phyloP scores from a whole-genome alignment of 306 rosid species.

The Comarum palustre region DNA sequence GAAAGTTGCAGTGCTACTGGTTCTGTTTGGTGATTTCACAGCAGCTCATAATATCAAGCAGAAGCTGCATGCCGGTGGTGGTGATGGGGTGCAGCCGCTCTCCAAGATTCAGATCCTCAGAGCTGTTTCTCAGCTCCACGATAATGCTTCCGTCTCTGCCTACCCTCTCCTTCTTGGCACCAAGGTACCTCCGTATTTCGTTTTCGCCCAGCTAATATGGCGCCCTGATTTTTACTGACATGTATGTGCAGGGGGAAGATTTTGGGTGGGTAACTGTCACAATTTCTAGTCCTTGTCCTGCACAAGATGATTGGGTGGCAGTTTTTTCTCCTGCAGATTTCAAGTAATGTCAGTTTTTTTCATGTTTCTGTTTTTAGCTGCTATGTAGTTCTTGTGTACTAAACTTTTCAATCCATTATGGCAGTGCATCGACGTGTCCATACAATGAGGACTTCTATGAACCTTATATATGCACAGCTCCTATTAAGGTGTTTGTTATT shows the following conservation, averaged over 20 bases:
- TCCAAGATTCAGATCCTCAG: conserved; percentile 33
- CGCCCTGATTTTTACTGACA: not conserved
- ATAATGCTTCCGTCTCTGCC: conserved; percentile 24
- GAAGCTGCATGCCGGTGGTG: not conserved
- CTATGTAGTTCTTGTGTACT: not conserved
- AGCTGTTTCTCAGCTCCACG: conserved; percentile 23
- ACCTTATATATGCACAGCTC: conserved; percentile 23
- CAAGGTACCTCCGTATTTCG: conserved; percentile 1
- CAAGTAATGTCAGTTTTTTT: conserved; percentile 17
- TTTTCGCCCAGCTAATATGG: not conserved
- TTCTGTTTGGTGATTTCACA: not conserved
- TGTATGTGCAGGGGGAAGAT: conserved; percentile 32
- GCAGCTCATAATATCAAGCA: not conserved
- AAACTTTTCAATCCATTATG: not conserved
- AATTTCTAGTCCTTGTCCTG: conserved; percentile 27
- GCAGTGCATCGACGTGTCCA: conserved; percentile 17
- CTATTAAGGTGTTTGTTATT: conserved; percentile 9
- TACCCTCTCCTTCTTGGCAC: conserved; percentile 32
- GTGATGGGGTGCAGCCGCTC: conserved; percentile 35
- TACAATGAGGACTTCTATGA: conserved; percentile 13
- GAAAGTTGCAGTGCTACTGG: conserved; percentile 3
- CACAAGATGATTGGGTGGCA: conserved; percentile 37
- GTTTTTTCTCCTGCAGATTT: conserved; percentile 42
- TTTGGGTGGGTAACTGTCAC: conserved; percentile 25
- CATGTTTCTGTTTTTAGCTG: not conserved